These are phyloP conservation scores for Cutaneotrichosporon sp. DNA, from an alignment of 1,284 basidiomycete species.

Conservation along the genomic window DNA sequence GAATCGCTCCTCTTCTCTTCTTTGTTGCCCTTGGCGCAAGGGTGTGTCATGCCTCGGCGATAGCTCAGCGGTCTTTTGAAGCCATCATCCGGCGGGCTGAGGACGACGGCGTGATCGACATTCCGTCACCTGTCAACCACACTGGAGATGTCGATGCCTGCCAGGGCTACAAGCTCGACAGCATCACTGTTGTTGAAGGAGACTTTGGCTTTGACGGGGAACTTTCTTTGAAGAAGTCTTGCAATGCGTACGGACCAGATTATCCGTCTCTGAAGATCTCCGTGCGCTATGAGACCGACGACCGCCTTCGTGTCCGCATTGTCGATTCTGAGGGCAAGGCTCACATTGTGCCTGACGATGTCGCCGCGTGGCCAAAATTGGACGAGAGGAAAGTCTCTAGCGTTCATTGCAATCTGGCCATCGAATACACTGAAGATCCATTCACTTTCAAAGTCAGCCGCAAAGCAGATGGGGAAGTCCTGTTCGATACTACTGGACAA, in stretches of 20 bases:
- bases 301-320: conserved; percentile 63
- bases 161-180: conserved; percentile 25
- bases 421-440: conserved; percentile 61
- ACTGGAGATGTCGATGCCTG: conserved; percentile 24
- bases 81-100: too few species aligned
- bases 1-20: too few species aligned
- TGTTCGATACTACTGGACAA: conserved; percentile 64
- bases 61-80: too few species aligned
- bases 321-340: conserved; percentile 56
- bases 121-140: conserved; percentile 24
- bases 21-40: too few species aligned
- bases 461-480: conserved; percentile 49
- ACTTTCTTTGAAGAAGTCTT: conserved; percentile 46
- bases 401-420: conserved; percentile 45
- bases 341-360: conserved; percentile 62
- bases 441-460: conserved; percentile 76
- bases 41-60: too few species aligned
- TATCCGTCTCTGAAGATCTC: conserved; percentile 57
- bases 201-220: conserved; percentile 22
- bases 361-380: conserved; percentile 56
- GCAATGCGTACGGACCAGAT: conserved; percentile 68
- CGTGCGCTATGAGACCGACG: conserved; percentile 30
- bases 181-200: conserved; percentile 2
- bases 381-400: conserved; percentile 51
- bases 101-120: conserved; percentile 18